phyloP scores from a whole-genome alignment of 2,329 filamentous ascomycete species.

The Hypoxylon sp. region DNA sequence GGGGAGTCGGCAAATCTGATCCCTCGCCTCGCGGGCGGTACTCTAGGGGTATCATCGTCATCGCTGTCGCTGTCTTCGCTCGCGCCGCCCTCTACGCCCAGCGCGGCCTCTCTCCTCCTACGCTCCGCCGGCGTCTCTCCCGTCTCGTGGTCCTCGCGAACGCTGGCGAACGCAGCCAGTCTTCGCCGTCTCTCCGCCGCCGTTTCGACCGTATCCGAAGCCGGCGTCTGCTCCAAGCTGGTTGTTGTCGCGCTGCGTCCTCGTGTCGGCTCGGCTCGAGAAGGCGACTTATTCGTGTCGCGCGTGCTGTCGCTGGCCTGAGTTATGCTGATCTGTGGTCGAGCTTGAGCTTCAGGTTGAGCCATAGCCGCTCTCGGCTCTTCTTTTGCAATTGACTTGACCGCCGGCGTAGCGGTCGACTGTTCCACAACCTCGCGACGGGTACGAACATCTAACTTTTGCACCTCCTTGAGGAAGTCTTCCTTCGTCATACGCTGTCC shows the following conservation, averaged over 20 bases:
- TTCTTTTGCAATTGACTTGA: slow-evolving; percentile 59
- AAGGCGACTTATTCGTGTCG: slow-evolving; percentile 30
- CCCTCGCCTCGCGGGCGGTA: slow-evolving; percentile 60
- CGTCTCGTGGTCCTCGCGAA: slow-evolving; percentile 54
- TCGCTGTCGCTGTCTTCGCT: slow-evolving; percentile 60
- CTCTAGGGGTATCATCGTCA: slow-evolving; percentile 64
- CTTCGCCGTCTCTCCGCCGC: slow-evolving; percentile 73
- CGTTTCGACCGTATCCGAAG: slow-evolving; percentile 65
- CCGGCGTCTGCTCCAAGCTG: slow-evolving; percentile 36
- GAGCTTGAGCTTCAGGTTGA: slow-evolving; percentile 34
- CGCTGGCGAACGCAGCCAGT: slow-evolving; percentile 59
- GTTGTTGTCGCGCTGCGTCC: slow-evolving; percentile 37
- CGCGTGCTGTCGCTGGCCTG: slow-evolving; percentile 42
- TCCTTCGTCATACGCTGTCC: slow-evolving; percentile 80
- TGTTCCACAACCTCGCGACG: slow-evolving; percentile 62
- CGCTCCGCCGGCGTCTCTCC: slow-evolving; percentile 78
- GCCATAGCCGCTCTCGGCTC: slow-evolving; percentile 39
- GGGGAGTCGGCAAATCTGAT: slow-evolving; percentile 68
- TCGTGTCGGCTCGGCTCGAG: slow-evolving; percentile 21
- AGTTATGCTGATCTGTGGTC: slow-evolving; percentile 37
- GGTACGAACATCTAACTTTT: slow-evolving; percentile 73
- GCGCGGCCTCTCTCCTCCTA: slow-evolving; percentile 74
- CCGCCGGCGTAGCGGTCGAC: slow-evolving; percentile 55
- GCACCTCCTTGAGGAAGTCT: slow-evolving; percentile 79
- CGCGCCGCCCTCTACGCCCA: slow-evolving; percentile 63